phyloP scores from a whole-genome alignment of 2,329 filamentous ascomycete species.

The Scedosporium aurantiacum region DNA sequence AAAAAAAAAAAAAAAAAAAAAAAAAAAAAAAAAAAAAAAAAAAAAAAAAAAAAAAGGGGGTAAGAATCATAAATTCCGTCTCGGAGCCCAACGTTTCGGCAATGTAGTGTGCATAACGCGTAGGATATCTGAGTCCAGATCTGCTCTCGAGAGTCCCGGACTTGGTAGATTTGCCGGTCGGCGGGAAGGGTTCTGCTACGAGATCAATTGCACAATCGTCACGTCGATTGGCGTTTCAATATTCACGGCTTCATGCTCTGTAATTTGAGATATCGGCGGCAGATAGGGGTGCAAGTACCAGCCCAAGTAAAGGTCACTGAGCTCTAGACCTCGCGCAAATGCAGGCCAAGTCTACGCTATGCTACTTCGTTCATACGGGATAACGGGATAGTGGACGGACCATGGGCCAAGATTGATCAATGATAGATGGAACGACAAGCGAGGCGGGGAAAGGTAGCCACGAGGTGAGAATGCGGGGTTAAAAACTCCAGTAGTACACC shows the following conservation, averaged over 20 bases:
- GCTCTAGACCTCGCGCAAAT: neutral
- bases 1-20: too few species aligned
- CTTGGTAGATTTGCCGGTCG: neutral
- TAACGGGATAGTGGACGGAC: too few species aligned
- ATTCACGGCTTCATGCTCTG: neutral
- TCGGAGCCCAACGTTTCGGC: too few species aligned
- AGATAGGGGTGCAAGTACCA: neutral
- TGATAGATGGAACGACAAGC: neutral
- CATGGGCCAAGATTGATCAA: neutral
- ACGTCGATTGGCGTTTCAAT: neutral
- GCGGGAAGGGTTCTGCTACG: too few species aligned
- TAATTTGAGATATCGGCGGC: neutral
- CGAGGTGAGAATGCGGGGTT: neutral
- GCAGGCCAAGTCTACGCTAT: neutral
- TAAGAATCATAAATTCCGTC: too few species aligned
- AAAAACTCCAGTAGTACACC: neutral
- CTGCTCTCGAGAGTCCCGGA: neutral
- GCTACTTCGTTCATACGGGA: too few species aligned
- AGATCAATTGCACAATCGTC: neutral
- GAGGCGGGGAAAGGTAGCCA: neutral
- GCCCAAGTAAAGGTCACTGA: neutral
- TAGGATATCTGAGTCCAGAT: too few species aligned
- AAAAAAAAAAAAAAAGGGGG: too few species aligned
- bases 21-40: too few species aligned
- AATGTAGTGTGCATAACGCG: too few species aligned